Percentiles rank a stretch among this genome's conserved stretches.
Conservation (phyloP, 495 filamentous ascomycete genomes). For the Hypoxylon trugodes region DNA sequence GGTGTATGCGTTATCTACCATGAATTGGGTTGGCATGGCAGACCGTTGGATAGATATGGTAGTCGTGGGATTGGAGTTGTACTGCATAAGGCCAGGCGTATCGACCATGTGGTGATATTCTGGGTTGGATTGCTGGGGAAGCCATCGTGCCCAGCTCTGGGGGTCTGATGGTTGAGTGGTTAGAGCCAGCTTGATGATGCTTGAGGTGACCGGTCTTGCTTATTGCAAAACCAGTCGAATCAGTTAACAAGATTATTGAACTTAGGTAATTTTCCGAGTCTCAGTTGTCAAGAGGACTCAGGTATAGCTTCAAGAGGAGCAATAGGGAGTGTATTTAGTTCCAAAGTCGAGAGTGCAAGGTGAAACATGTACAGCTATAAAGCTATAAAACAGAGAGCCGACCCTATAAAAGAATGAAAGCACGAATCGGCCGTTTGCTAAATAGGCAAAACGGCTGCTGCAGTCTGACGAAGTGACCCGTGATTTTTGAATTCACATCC, state of each 20-base stretch:
- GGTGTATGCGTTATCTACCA: conserved; percentile 46
- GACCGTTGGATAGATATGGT: conserved; percentile 43
- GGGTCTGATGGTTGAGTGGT: conserved; percentile 44
- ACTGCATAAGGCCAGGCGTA: conserved; percentile 43
- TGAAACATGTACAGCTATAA: conserved; percentile 21
- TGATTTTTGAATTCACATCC: conserved; percentile 12
- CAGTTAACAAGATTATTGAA: conserved; percentile 14
- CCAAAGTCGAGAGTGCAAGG: neutral
- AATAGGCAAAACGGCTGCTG: neutral
- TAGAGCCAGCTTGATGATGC: conserved; percentile 51
- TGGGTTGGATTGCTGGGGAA: conserved; percentile 45
- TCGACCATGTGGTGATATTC: conserved; percentile 54
- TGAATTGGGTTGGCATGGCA: conserved; percentile 44
- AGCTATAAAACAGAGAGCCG: conserved; percentile 31
- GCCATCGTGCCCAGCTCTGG: conserved; percentile 53
- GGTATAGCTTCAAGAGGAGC: neutral
- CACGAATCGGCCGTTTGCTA: conserved; percentile 14
- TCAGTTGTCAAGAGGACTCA: neutral
- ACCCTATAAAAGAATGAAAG: conserved; percentile 16
- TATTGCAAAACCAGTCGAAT: conserved; percentile 26
- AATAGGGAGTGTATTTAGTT: neutral
- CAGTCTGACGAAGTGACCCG: conserved; percentile 4
- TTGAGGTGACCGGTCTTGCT: conserved; percentile 20
- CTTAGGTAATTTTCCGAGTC: neutral
- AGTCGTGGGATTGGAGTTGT: conserved; percentile 43